phyloP scores from a whole-genome alignment of 768 basidiomycete genomes.

The Scleroderma bovista region DNA sequence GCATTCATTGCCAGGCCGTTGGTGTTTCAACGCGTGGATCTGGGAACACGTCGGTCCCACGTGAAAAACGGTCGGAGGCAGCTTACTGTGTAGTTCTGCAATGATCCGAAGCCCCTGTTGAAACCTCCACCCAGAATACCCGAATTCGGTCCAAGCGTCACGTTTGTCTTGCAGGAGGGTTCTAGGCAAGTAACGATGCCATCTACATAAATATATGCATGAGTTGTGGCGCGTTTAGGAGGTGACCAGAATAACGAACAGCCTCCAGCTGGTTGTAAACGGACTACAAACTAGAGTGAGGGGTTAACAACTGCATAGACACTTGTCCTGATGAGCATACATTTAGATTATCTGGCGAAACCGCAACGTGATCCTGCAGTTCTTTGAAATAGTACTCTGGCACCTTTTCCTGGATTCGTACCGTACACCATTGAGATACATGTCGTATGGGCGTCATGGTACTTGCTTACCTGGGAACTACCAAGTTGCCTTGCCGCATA shows the following conservation, averaged over 20 bases:
- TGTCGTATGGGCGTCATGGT: neutral
- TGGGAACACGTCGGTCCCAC: conserved; percentile 1
- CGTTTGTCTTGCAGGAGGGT: conserved; percentile 34
- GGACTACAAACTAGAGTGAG: neutral
- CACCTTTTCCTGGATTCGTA: neutral
- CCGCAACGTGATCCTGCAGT: neutral
- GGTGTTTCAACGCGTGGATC: neutral
- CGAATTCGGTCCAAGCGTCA: conserved; percentile 29
- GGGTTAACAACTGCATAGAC: conserved; percentile 29
- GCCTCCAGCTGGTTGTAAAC: neutral
- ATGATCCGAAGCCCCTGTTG: conserved; percentile 39
- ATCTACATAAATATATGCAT: conserved; percentile 23
- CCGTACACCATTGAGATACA: neutral
- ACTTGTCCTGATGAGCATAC: neutral
- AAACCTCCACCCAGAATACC: conserved; percentile 36
- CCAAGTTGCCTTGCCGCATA: neutral
- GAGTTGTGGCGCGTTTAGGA: neutral
- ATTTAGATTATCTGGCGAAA: neutral
- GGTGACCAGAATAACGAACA: neutral
- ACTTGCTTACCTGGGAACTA: neutral
- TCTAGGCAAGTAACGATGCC: conserved; percentile 44
- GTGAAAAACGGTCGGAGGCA: neutral
- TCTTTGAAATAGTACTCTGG: neutral
- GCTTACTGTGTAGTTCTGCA: conserved; percentile 43
- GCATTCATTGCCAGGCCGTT: conserved; percentile 18